These are phyloP conservation scores for Hypsizygus ulmarius DNA, from an alignment of 1,284 basidiomycete genomes.

Conservation along the genomic window DNA sequence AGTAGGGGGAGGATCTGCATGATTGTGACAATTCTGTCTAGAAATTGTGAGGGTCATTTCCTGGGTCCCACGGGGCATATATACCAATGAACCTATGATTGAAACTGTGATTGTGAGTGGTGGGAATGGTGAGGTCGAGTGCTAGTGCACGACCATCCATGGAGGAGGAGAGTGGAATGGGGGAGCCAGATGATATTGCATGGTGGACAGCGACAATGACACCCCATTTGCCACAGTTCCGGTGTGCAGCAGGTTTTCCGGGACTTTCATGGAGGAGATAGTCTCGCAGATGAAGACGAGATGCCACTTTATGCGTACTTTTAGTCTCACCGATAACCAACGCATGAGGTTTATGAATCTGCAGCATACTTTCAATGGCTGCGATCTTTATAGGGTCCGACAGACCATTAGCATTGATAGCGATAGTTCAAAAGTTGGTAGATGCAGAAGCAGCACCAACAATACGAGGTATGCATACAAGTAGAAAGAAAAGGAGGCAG, in stretches of 20 bases:
- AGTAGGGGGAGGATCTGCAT: constrained; percentile 4
- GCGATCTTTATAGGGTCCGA: too few species aligned
- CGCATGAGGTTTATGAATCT: too few species aligned
- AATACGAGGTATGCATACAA: too few species aligned
- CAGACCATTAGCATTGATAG: too few species aligned
- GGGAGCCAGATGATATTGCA: constrained; percentile 5
- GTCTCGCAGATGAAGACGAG: not conserved
- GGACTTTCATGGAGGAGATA: not conserved
- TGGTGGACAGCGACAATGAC: constrained; percentile 14
- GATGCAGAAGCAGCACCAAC: too few species aligned
- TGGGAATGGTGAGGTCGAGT: constrained; percentile 16
- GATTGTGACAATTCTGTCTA: constrained; percentile 18
- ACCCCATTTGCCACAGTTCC: constrained; percentile 17
- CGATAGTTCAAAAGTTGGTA: too few species aligned
- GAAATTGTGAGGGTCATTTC: constrained; percentile 4
- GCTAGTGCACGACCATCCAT: constrained; percentile 16
- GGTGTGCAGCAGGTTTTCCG: not conserved
- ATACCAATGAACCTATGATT: constrained; percentile 18
- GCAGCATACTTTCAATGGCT: too few species aligned
- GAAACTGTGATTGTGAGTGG: constrained; percentile 13
- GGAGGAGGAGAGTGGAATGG: not conserved
- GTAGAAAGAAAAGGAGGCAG: too few species aligned
- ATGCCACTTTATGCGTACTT: too few species aligned
- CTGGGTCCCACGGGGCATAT: constrained; percentile 20
- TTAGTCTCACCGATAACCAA: too few species aligned